phyloP scores from a whole-genome alignment of 441 rosid genomes.

The Aleurites moluccanus region DNA sequence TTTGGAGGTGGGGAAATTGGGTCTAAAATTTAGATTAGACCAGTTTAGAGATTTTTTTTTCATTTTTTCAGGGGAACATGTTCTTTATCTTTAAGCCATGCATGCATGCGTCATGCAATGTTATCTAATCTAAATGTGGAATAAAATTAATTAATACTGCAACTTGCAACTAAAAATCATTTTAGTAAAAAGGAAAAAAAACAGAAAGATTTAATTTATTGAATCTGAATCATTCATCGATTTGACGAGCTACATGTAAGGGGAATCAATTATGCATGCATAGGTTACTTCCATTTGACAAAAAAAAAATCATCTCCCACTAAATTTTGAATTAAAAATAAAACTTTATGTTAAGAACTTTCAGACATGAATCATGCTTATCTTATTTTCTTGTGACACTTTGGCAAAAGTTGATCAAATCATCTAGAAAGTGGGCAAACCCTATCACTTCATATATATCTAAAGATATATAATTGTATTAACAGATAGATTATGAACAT shows the following conservation, averaged over 20 bases:
- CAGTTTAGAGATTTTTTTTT: background rate
- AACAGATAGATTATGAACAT: background rate
- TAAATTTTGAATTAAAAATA: background rate
- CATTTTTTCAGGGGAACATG: constrained; percentile 16
- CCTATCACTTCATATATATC: background rate
- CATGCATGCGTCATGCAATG: constrained; percentile 13
- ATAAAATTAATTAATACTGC: background rate
- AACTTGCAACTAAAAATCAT: background rate
- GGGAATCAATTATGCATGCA: background rate
- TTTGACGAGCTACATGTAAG: background rate
- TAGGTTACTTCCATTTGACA: background rate
- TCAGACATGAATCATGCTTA: background rate
- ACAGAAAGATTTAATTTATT: background rate
- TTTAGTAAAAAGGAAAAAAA: background rate
- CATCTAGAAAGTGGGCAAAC: background rate
- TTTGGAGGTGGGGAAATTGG: background rate
- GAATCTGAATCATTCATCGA: background rate
- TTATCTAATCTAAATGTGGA: background rate
- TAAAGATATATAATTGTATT: background rate
- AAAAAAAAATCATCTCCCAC: background rate
- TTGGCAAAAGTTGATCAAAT: background rate
- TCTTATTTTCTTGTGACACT: background rate
- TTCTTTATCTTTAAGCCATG: constrained; percentile 25
- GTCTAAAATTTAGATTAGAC: background rate
- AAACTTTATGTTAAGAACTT: background rate